Conservation (phyloP, 225 moss, liverwort and hornwort genomes). For the Polytrichum commune region DNA sequence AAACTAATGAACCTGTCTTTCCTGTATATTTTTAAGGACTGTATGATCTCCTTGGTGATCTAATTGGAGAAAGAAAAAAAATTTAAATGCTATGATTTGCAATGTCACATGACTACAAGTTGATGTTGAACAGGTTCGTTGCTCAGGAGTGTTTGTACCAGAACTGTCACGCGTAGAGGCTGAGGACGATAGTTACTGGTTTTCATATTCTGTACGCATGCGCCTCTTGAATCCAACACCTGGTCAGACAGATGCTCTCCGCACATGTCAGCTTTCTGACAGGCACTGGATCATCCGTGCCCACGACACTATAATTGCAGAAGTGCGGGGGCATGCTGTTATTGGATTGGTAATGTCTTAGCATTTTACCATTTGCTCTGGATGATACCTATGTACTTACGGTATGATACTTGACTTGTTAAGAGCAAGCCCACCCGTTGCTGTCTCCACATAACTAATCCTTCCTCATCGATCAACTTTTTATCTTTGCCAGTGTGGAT, state of each 20-base stretch:
- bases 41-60: too few species aligned
- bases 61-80: too few species aligned
- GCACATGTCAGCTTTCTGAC: conserved; percentile 63
- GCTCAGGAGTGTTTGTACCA: conserved; percentile 86
- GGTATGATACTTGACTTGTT: too few species aligned
- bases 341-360: conserved; percentile 61
- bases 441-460: too few species aligned
- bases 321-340: conserved; percentile 71
- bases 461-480: too few species aligned
- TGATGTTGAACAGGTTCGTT: conserved; percentile 62
- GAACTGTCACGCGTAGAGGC: conserved; percentile 63
- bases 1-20: too few species aligned
- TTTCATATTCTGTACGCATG: conserved; percentile 87
- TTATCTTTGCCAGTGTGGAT: too few species aligned
- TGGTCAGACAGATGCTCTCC: conserved; percentile 32
- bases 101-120: too few species aligned
- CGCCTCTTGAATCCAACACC: conserved; percentile 47
- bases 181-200: conserved; percentile 52
- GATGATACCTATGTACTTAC: too few species aligned
- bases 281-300: conserved; percentile 80
- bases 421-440: too few species aligned
- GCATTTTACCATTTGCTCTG: background rate
- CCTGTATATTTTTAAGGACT: too few species aligned
- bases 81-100: too few species aligned
- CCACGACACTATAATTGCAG: conserved; percentile 35